Conservation (phyloP, 2,329 filamentous ascomycete species). For the Thielaviopsis ethacetica region DNA sequence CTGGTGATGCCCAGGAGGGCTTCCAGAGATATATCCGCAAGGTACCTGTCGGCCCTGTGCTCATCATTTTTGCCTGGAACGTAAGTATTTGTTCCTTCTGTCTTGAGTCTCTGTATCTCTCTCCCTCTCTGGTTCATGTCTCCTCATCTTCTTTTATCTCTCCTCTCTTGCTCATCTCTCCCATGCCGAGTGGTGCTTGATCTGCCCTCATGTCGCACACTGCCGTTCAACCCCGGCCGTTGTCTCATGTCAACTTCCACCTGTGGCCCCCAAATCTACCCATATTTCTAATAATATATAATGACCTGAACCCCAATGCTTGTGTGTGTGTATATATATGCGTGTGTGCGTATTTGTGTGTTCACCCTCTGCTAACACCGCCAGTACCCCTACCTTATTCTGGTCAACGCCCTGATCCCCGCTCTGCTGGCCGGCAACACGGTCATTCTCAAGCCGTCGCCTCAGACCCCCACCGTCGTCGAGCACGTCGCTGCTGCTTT, state of each 20-base stretch:
- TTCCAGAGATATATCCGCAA: slow-evolving; percentile 87
- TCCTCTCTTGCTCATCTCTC: background rate
- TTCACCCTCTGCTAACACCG: background rate
- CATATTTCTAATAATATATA: background rate
- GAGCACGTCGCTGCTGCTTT: slow-evolving; percentile 72
- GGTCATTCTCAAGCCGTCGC: slow-evolving; percentile 86
- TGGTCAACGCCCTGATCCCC: slow-evolving; percentile 83
- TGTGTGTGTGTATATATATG: no score
- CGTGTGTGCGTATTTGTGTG: no score
- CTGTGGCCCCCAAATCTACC: no score
- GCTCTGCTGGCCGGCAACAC: slow-evolving; percentile 82
- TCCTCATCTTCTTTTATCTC: background rate
- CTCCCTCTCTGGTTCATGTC: background rate
- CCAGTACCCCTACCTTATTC: slow-evolving; percentile 85
- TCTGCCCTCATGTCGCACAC: background rate
- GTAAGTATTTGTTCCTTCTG: slow-evolving; percentile 33
- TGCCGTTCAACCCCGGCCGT: background rate
- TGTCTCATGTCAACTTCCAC: no score
- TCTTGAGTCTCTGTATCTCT: no score
- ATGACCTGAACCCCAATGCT: background rate
- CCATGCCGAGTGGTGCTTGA: background rate
- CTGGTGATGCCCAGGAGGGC: slow-evolving; percentile 69
- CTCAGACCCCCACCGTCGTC: slow-evolving; percentile 82
- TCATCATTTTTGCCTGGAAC: slow-evolving; percentile 93
- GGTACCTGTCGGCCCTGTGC: slow-evolving; percentile 69